Evolutionary conservation across 2,329 filamentous ascomycete species (phyloP), one percentile per base, ranked within the genome.

Genomic region (Mycosphaerella sp.): DNA sequence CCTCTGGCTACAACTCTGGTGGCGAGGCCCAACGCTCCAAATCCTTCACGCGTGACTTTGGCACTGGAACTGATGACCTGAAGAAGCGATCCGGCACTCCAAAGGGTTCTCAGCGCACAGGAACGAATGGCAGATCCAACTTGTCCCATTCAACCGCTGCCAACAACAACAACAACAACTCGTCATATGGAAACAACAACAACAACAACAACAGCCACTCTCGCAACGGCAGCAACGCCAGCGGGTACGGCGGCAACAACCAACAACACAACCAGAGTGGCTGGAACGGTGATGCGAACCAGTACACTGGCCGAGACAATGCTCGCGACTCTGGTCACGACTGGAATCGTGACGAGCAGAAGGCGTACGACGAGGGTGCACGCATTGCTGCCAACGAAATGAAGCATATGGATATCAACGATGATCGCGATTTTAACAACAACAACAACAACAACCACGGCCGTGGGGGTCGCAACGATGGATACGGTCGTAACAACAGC

Each of bases 381-480:
- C 54, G 54, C 36, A 52, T 56, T 31, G 54, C 54, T 21, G 46
- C 49, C 1, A 49, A 45, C 5, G 54, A 56, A 31, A 51, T 56
- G 38, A 26, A 53, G 34, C 45, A 26, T 21, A 14, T 52, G 44
- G 49, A 51, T 14, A 42, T 53, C 40, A 39, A 57, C 11, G 51
- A 56, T 23, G 29, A 46, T 39, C 42, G 46, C 43, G 10, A 10
- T n/a, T 43, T 36, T 6, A 41, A 41, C 31, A 52, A 48, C 31
- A 34, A 50, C 23, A 44, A 51, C 17, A 51, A 50, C 29, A 41
- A 32, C 36, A 45, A 49, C 48, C 21, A 21, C 21, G 2, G 21
- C 40, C 47, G 45, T 17, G 36, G 53, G n/a, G 32, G 44, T 29
- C 21, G 48, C 23, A 31, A 41, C 21, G 49, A 43, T 32, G 55